These are phyloP conservation scores for Eruca vesicaria DNA, from an alignment of 441 rosid species.

Conservation along the genomic window DNA sequence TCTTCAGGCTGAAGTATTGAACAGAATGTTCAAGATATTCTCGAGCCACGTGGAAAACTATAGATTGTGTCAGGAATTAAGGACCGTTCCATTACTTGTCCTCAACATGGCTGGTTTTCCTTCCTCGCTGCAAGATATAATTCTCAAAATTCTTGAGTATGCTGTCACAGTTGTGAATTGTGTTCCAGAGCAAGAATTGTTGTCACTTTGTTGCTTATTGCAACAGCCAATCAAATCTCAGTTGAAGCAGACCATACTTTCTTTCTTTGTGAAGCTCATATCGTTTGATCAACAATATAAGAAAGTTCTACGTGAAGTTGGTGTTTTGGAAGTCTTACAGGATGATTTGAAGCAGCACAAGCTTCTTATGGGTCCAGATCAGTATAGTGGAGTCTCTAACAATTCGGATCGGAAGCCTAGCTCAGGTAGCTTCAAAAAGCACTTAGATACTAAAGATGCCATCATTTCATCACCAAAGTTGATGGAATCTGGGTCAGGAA, in stretches of 20 bases:
- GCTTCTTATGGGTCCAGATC: conserved; percentile 82
- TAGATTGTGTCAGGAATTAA: conserved; percentile 83
- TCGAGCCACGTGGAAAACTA: conserved; percentile 99
- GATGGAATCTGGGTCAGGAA: conserved; percentile 79
- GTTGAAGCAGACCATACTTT: conserved; percentile 88
- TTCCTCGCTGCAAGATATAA: conserved; percentile 87
- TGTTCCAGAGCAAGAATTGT: conserved; percentile 98
- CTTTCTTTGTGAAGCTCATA: conserved; percentile 93
- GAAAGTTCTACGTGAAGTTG: conserved; percentile 98
- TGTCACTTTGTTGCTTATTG: conserved; percentile 97
- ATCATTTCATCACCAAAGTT: conserved; percentile 94
- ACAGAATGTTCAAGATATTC: conserved; percentile 98
- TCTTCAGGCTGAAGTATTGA: conserved; percentile 97
- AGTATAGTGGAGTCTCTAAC: conserved; percentile 42
- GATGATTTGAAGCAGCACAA: conserved; percentile 99
- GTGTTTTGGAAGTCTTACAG: conserved; percentile 90
- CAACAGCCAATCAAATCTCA: conserved; percentile 95
- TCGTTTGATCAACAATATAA: conserved; percentile 99
- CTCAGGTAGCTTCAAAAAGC: conserved; percentile 88
- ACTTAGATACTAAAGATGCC: conserved; percentile 75
- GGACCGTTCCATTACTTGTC: conserved; percentile 95
- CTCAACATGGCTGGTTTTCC: conserved; percentile 98
- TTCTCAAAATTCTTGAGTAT: conserved; percentile 98
- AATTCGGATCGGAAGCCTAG: conserved; percentile 70
- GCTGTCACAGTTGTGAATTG: conserved; percentile 99